These are phyloP conservation scores for Biscogniauxia marginata DNA, from an alignment of 2,329 filamentous ascomycete species.

Conservation along the genomic window DNA sequence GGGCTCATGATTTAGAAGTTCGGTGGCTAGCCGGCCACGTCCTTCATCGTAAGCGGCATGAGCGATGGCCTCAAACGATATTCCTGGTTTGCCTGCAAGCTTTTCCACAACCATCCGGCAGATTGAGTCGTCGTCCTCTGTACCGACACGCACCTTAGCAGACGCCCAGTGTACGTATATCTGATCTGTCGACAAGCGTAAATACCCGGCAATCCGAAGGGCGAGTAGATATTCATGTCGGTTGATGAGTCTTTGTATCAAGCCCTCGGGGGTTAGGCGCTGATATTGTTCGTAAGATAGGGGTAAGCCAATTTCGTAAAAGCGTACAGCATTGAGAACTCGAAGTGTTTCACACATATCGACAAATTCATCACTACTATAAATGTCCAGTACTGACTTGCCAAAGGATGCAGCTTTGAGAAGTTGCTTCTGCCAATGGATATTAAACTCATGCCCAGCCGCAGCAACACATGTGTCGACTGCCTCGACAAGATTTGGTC, in stretches of 20 bases:
- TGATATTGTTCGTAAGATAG: constrained; percentile 93
- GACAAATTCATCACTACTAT: constrained; percentile 98
- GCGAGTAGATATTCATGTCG: constrained; percentile 90
- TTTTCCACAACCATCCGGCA: constrained; percentile 85
- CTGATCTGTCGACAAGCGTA: constrained; percentile 79
- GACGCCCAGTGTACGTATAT: constrained; percentile 98
- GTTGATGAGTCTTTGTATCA: constrained; percentile 84
- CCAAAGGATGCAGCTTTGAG: constrained; percentile 97
- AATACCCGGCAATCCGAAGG: constrained; percentile 81
- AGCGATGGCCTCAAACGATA: constrained; percentile 94
- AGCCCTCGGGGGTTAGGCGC: constrained; percentile 80
- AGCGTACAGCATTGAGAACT: constrained; percentile 88
- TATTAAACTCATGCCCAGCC: constrained; percentile 85
- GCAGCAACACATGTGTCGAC: constrained; percentile 93
- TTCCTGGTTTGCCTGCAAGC: constrained; percentile 81
- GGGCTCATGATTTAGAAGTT: constrained; percentile 89
- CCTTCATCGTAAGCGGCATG: constrained; percentile 93
- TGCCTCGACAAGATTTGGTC: constrained; percentile 82
- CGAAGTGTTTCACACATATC: constrained; percentile 95
- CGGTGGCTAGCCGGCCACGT: constrained; percentile 80
- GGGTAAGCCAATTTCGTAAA: constrained; percentile 86
- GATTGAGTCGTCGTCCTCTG: constrained; percentile 83
- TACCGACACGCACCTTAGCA: constrained; percentile 83
- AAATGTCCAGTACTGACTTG: constrained; percentile 94
- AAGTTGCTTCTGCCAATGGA: constrained; percentile 91